Percentiles rank a stretch among this genome's conserved stretches.
These are phyloP conservation scores for Leccinellum rugosiceps DNA, from an alignment of 768 basidiomycete genomes.

Conservation along the genomic window DNA sequence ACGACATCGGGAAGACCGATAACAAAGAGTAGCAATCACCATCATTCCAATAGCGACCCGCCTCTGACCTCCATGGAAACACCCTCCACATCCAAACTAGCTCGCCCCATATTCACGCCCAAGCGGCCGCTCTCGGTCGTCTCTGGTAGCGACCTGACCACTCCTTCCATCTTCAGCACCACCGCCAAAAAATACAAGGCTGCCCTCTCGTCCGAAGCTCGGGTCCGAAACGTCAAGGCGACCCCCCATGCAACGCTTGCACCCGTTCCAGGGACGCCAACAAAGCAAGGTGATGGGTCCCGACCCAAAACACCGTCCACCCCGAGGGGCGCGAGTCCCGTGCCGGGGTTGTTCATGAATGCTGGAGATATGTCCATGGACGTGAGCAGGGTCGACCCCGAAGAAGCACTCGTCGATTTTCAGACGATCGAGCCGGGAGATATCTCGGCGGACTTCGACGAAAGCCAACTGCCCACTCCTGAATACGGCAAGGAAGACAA, in stretches of 20 bases:
- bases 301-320: constrained; percentile 55
- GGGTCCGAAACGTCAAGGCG: constrained; percentile 31
- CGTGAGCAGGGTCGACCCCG: constrained; percentile 67
- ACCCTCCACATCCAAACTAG: constrained; percentile 35
- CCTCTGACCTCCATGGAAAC: constrained; percentile 8
- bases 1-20: not conserved
- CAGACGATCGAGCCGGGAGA: constrained; percentile 69
- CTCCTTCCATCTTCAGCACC: constrained; percentile 32
- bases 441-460: constrained; percentile 66
- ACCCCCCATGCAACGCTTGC: constrained; percentile 31
- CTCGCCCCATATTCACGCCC: constrained; percentile 50
- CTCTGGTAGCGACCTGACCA: constrained; percentile 34
- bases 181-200: constrained; percentile 71
- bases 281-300: constrained; percentile 37
- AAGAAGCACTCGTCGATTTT: constrained; percentile 74
- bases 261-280: constrained; percentile 54
- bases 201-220: constrained; percentile 47
- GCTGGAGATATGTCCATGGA: constrained; percentile 65
- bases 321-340: constrained; percentile 51
- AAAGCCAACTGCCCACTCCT: constrained; percentile 40
- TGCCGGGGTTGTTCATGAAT: constrained; percentile 35
- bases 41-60: not conserved
- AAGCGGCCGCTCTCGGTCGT: constrained; percentile 44
- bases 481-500: constrained; percentile 77
- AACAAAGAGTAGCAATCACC: not conserved